These are phyloP conservation scores for Mortierella sp. DNA, from an alignment of 371 early-diverging fungal species.

Conservation along the genomic window DNA sequence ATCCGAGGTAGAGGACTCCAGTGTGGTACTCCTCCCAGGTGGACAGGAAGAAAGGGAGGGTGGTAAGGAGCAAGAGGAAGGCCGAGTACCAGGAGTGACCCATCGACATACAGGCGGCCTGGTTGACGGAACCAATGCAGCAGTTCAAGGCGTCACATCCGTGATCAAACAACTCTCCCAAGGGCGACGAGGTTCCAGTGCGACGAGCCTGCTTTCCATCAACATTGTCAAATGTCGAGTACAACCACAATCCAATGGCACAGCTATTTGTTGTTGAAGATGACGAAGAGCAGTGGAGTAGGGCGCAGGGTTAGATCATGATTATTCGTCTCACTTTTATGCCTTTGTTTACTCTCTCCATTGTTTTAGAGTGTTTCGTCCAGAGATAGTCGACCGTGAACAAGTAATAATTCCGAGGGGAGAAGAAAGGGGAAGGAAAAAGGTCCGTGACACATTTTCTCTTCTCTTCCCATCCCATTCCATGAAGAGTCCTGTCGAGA, in stretches of 20 bases:
- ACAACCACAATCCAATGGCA: slow-evolving; percentile 92
- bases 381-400: neutral
- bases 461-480: neutral
- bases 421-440: neutral
- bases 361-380: neutral
- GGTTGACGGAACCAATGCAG: slow-evolving; percentile 84
- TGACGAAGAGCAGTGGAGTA: neutral
- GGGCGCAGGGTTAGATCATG: neutral
- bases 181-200: slow-evolving; percentile 93
- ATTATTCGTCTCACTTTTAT: too few species aligned
- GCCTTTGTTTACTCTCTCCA: neutral
- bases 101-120: slow-evolving; percentile 86
- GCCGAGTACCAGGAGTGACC: slow-evolving; percentile 82
- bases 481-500: neutral
- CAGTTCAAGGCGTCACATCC: slow-evolving; percentile 96
- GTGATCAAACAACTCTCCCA: slow-evolving; percentile 96
- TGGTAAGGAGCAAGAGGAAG: slow-evolving; percentile 74
- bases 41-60: slow-evolving; percentile 90
- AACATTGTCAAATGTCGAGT: slow-evolving; percentile 97
- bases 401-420: slow-evolving; percentile 1
- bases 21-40: slow-evolving; percentile 98
- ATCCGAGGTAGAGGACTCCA: slow-evolving; percentile 90
- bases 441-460: slow-evolving; percentile 1
- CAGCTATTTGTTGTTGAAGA: slow-evolving; percentile 64
- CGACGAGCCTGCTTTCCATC: slow-evolving; percentile 99